phyloP scores from a whole-genome alignment of 2,329 filamentous ascomycete genomes.

The Pezicula carpinea region DNA sequence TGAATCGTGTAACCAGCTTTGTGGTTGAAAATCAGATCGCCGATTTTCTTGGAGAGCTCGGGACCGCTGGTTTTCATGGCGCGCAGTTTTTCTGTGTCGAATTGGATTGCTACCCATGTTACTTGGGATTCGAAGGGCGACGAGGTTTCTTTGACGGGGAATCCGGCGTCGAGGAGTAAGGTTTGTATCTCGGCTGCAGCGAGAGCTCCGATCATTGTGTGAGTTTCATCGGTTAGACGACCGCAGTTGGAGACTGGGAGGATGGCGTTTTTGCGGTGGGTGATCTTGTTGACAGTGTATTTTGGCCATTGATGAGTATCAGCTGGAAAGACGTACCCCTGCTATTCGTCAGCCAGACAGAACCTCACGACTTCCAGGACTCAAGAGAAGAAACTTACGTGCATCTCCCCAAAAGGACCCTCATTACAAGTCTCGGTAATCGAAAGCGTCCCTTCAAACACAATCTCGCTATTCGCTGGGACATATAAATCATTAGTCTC shows the following conservation, averaged over 20 bases:
- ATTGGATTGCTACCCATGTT: slow-evolving; percentile 47
- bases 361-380: not conserved
- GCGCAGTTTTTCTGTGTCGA: slow-evolving; percentile 52
- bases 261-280: slow-evolving; percentile 42
- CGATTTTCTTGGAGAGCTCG: slow-evolving; percentile 36
- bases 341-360: not conserved
- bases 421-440: slow-evolving; percentile 37
- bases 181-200: slow-evolving; percentile 38
- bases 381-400: slow-evolving; percentile 8
- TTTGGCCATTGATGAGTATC: slow-evolving; percentile 34
- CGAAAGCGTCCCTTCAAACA: slow-evolving; percentile 45
- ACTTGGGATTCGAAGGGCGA: slow-evolving; percentile 42
- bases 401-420: slow-evolving; percentile 46
- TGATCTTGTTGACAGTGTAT: slow-evolving; percentile 42
- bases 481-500: slow-evolving; percentile 45
- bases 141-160: slow-evolving; percentile 41
- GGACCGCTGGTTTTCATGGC: slow-evolving; percentile 44
- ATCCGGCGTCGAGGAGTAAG: slow-evolving; percentile 29
- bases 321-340: slow-evolving; percentile 38
- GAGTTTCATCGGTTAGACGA: slow-evolving; percentile 39
- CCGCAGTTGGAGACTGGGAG: slow-evolving; percentile 40
- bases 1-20: slow-evolving; percentile 41
- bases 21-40: slow-evolving; percentile 36
- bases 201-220: slow-evolving; percentile 36
- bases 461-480: slow-evolving; percentile 45